These are phyloP conservation scores for Periglandula ipomoeae DNA, from an alignment of 2,329 filamentous ascomycete genomes.

Conservation along the genomic window DNA sequence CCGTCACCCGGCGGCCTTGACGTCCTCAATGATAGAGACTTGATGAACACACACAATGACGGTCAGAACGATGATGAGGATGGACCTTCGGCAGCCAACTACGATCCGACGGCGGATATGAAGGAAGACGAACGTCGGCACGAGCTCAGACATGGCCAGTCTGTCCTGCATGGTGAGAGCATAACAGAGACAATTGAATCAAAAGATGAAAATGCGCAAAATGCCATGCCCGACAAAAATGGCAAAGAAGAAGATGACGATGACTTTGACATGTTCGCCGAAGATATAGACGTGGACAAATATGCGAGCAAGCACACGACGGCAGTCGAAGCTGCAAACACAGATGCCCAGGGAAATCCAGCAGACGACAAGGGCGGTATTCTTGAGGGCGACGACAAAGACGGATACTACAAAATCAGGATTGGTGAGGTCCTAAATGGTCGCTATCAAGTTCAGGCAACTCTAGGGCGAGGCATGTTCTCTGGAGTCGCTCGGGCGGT, in stretches of 20 bases:
- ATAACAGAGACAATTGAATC: constrained; percentile 7
- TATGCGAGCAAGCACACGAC: constrained; percentile 45
- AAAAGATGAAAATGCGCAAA: neutral
- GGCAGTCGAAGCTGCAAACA: constrained; percentile 26
- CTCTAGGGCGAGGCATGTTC: constrained; percentile 90
- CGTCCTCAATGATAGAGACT: constrained; percentile 56
- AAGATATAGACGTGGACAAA: constrained; percentile 62
- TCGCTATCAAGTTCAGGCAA: constrained; percentile 81
- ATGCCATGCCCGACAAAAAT: constrained; percentile 15
- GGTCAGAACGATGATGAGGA: constrained; percentile 42
- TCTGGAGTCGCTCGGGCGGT: constrained; percentile 87
- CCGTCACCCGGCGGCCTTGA: constrained; percentile 49
- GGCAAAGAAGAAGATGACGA: constrained; percentile 56
- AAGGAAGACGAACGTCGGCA: constrained; percentile 69
- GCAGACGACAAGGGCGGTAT: constrained; percentile 64
- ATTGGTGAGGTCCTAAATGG: constrained; percentile 83
- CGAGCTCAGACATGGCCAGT: constrained; percentile 52
- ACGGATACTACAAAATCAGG: constrained; percentile 94
- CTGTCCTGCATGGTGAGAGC: constrained; percentile 37
- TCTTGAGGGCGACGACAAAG: constrained; percentile 86
- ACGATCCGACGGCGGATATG: constrained; percentile 85
- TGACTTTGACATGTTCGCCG: constrained; percentile 84
- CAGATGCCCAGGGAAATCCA: constrained; percentile 38
- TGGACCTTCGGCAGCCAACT: constrained; percentile 84
- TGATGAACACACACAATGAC: constrained; percentile 51